These are phyloP conservation scores for Chlamydomonas sphaeroides DNA, from an alignment of 139 green algal genomes.

Conservation along the genomic window DNA sequence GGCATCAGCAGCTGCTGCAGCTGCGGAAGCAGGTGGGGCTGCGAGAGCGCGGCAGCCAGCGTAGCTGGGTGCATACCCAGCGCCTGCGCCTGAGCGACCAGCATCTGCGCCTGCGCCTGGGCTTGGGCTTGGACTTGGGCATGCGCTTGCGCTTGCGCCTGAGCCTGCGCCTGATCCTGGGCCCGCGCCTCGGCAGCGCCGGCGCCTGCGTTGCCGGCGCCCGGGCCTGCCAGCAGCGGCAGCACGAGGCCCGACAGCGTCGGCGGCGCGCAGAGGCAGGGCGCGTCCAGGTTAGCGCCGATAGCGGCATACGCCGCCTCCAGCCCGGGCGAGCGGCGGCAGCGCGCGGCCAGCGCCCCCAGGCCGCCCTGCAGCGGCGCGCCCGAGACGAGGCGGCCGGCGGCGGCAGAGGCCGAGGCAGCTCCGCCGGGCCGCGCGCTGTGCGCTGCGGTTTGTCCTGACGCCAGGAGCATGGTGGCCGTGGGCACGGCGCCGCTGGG, in stretches of 20 bases:
- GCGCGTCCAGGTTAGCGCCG: conserved; percentile 4
- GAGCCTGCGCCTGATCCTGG: neutral
- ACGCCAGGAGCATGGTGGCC: neutral
- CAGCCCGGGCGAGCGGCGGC: neutral
- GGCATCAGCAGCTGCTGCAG: neutral
- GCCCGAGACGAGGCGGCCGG: too few species aligned
- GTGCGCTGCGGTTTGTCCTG: neutral
- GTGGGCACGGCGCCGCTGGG: neutral
- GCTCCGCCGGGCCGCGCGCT: neutral
- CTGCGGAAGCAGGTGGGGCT: neutral
- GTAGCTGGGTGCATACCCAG: neutral
- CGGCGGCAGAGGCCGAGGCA: too few species aligned
- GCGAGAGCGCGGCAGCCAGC: neutral
- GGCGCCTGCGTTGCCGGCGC: neutral
- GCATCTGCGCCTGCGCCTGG: neutral
- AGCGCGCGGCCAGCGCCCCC: neutral
- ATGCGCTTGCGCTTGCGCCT: neutral
- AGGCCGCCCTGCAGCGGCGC: neutral
- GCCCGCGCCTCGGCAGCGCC: neutral
- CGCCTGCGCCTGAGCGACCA: neutral
- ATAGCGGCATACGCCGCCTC: neutral
- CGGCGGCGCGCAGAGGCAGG: neutral
- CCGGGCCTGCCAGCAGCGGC: neutral
- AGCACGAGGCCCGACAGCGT: neutral
- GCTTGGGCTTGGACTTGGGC: neutral